Evolutionary conservation across 1,139 yeast genomes (phyloP).

Genomic region (Lodderomyces jiufengensis): DNA sequence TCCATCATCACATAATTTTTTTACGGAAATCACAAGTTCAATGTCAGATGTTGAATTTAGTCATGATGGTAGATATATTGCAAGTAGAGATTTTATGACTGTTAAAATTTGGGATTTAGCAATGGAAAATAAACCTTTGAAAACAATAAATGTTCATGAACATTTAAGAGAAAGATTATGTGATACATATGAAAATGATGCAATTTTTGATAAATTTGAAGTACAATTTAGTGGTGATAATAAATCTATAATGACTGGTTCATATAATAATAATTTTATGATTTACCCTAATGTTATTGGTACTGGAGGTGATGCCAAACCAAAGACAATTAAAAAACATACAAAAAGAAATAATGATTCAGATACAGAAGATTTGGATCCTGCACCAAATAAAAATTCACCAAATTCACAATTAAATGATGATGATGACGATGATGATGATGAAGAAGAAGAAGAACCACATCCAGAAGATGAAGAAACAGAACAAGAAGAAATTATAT

Average conservation of each 20-base stretch:
- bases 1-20: constrained; percentile 90
- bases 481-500: constrained; percentile 67
- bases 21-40: constrained; percentile 94
- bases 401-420: neutral
- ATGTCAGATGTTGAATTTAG: constrained; percentile 93
- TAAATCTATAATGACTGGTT: constrained; percentile 91
- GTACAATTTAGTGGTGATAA: constrained; percentile 94
- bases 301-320: constrained; percentile 10
- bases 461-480: constrained; percentile 38
- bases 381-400: too few relatives aligned
- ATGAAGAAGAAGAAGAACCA: constrained; percentile 29
- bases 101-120: constrained; percentile 98
- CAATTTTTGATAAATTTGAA: constrained; percentile 97
- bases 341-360: neutral
- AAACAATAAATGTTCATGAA: constrained; percentile 94
- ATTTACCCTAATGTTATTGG: constrained; percentile 79
- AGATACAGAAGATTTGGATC: constrained; percentile 3
- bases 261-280: constrained; percentile 96
- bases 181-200: constrained; percentile 97
- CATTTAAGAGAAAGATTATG: constrained; percentile 89
- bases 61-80: constrained; percentile 89
- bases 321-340: constrained; percentile 3
- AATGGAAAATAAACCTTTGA: constrained; percentile 93
- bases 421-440: constrained; percentile 21
- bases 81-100: constrained; percentile 94